Evolutionary conservation across 2,329 filamentous ascomycete genomes (phyloP), one percentile per base, ranked within the genome.

Genomic region (Chaetothyriales sp.): DNA sequence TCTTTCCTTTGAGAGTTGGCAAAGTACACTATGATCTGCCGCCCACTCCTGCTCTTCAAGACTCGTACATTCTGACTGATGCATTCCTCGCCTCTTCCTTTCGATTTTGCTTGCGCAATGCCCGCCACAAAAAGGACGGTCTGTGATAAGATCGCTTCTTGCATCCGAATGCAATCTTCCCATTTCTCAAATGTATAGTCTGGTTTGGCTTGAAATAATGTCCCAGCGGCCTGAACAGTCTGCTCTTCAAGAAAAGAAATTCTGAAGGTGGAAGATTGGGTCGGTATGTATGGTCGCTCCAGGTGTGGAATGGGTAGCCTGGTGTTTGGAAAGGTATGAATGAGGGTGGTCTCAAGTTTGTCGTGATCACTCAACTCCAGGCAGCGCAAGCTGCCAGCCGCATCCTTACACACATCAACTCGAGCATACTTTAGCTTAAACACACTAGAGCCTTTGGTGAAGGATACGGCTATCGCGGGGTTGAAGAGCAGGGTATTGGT

Each of bases 41-140:
- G 64, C 33, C 66, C 66, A 20, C 66, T 69, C 1, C 58, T 54
- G 1, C 64, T 65, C 1, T 65, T 66, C 2, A 70, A 60, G 7
- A 70, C 63, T 4, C 69, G 66, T 15, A 71, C 53, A 51, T 71
- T 71, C 56, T 71, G 69, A 48, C 67, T 70, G 60, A 71, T 70
- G 50, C 68, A 70, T 61, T 71, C 69, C 52, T 71, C 69, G 0
- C 69, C 69, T 6, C 69, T 66, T 7, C 69, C 69, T 54, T 70
- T 71, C 44, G 68, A 70, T 46, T 68, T 69, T 44, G 67, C 68
- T 51, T 70, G 67, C 1, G 68, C 68, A 49, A 71, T 69, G 0
- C 69, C 69, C 0, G 66, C 67, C 29, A 69, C 66, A 47, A 70
- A 69, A 20, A 69, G 52, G 28, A 71, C 58, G 49, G 65, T 66